A percentile compares a stretch with the other conserved stretches of the same genome.
Evolutionary conservation across 305 asterid species (phyloP).

Genomic region (Striga hermonthica): DNA sequence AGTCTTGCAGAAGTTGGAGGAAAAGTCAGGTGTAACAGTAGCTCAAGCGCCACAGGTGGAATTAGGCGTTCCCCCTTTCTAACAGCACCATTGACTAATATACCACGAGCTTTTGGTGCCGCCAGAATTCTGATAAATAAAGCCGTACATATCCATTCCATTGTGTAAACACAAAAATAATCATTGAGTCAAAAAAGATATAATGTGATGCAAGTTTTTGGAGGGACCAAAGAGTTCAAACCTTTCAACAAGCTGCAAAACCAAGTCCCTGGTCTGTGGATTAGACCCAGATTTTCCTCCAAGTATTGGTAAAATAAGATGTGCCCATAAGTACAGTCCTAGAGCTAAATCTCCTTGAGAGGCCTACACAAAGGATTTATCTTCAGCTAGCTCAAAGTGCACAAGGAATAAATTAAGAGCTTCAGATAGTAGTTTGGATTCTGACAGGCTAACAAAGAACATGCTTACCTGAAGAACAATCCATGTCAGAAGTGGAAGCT

Average conservation of each 20-base stretch:
- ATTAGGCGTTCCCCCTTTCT: constrained; percentile 74
- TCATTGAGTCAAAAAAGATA: constrained; percentile 3
- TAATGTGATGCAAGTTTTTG: constrained; percentile 5
- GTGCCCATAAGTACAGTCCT: constrained; percentile 77
- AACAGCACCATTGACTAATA: constrained; percentile 60
- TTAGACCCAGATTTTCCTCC: constrained; percentile 80
- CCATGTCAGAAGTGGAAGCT: constrained; percentile 66
- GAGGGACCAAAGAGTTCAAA: constrained; percentile 30
- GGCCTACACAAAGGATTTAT: constrained; percentile 45
- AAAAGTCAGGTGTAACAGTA: constrained; percentile 56
- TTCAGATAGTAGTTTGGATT: constrained; percentile 6
- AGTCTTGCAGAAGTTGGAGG: constrained; percentile 65
- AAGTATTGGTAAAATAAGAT: constrained; percentile 61
- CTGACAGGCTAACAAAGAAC: constrained; percentile 8
- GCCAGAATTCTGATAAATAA: constrained; percentile 53
- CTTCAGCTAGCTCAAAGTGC: constrained; percentile 28
- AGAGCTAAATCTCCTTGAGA: constrained; percentile 74
- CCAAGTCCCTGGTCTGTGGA: constrained; percentile 67
- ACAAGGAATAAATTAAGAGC: background rate
- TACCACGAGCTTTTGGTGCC: constrained; percentile 67
- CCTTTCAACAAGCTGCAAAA: constrained; percentile 89
- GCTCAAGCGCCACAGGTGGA: constrained; percentile 69
- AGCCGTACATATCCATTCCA: background rate
- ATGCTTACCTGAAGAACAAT: constrained; percentile 64
- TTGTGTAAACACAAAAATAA: constrained; percentile 4